These are phyloP conservation scores for Halenospora varia DNA, from an alignment of 495 filamentous ascomycete genomes.

Conservation along the genomic window DNA sequence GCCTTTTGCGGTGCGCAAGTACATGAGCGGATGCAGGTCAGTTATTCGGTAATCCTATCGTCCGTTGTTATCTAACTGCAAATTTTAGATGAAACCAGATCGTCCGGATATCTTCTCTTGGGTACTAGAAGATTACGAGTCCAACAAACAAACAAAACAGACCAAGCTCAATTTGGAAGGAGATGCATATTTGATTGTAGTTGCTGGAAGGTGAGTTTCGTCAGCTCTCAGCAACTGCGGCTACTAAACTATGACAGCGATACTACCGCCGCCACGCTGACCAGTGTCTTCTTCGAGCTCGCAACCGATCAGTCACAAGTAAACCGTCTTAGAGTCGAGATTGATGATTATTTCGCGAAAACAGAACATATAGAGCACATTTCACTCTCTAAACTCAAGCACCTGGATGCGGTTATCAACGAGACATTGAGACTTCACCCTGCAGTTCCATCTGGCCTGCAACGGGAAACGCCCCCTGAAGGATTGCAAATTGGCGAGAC, in stretches of 20 bases:
- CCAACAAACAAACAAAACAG: constrained; percentile 21
- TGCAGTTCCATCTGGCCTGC: constrained; percentile 29
- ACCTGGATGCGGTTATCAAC: constrained; percentile 47
- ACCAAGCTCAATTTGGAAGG: constrained; percentile 18
- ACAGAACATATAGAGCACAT: background rate
- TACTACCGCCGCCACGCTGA: constrained; percentile 3
- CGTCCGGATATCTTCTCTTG: background rate
- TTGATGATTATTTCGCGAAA: constrained; percentile 9
- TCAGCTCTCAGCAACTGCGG: background rate
- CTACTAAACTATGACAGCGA: background rate
- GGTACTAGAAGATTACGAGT: background rate
- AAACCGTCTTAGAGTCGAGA: background rate
- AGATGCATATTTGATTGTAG: background rate
- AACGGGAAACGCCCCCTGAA: constrained; percentile 38
- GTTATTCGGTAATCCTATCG: background rate
- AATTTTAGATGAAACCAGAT: background rate
- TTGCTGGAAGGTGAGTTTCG: background rate
- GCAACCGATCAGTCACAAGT: background rate
- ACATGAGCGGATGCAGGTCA: background rate
- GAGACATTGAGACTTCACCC: constrained; percentile 50
- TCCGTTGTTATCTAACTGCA: background rate
- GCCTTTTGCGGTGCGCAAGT: background rate
- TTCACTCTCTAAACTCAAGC: background rate
- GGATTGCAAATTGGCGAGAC: constrained; percentile 43
- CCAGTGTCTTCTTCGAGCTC: background rate